Evolutionary conservation across 2,329 filamentous ascomycete genomes (phyloP).

Genomic region (Paecilomyces fulvus): DNA sequence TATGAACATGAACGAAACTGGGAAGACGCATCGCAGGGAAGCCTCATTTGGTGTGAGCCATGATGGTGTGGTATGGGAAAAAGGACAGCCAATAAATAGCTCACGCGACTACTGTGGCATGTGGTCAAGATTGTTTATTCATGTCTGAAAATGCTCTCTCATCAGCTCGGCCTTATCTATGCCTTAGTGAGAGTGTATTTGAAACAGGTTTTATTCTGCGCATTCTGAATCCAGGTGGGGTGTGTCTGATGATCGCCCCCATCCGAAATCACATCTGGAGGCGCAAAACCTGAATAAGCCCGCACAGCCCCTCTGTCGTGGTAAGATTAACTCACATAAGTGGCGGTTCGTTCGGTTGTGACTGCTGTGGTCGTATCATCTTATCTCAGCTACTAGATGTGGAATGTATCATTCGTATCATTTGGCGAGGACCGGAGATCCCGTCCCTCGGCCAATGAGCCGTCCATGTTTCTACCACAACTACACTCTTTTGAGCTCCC

Average conservation of each 20-base stretch:
- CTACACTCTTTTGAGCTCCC: background rate
- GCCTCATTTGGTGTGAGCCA: background rate
- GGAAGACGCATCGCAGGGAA: background rate
- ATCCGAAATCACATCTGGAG: background rate
- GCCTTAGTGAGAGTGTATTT: background rate
- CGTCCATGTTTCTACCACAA: background rate
- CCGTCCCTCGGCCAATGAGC: background rate
- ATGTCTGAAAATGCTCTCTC: background rate
- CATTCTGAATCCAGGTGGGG: background rate
- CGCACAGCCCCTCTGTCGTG: background rate
- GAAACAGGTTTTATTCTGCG: background rate
- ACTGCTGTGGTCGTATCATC: background rate
- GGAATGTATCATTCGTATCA: constrained; percentile 1
- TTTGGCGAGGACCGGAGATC: background rate
- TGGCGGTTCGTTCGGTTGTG: background rate
- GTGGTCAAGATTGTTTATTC: background rate
- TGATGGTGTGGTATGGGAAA: background rate
- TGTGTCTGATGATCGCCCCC: background rate
- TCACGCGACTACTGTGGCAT: background rate
- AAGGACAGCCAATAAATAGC: background rate
- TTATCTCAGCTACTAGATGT: background rate
- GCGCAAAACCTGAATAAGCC: background rate
- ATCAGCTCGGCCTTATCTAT: background rate
- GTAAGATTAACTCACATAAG: background rate
- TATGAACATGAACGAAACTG: background rate